Percentiles rank a stretch among this genome's conserved stretches.
Evolutionary conservation across 176 grass and related monocot genomes (phyloP).

Genomic region (Pontederia crassipes): DNA sequence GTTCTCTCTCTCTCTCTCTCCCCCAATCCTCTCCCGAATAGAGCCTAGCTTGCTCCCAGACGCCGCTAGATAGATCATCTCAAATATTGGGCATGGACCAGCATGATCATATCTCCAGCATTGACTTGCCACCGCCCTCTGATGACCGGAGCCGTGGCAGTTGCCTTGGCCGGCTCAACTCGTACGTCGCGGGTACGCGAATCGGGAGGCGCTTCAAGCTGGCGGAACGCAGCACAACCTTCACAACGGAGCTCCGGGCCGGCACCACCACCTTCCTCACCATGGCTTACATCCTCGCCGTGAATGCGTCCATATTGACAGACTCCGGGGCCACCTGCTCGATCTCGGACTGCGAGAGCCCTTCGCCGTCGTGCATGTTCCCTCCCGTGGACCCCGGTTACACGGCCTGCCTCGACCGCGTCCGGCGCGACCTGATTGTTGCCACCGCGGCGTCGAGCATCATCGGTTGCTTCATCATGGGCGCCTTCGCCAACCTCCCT

Average conservation of each 20-base stretch:
- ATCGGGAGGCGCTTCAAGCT: constrained; percentile 1
- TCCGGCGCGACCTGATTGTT: constrained; percentile 10
- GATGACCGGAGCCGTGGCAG: too few relatives aligned
- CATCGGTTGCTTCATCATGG: constrained; percentile 9
- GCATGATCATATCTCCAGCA: too few relatives aligned
- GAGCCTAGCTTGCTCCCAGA: too few relatives aligned
- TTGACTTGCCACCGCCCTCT: too few relatives aligned
- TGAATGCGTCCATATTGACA: constrained; percentile 5
- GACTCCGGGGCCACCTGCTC: constrained; percentile 11
- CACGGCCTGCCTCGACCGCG: constrained; percentile 1
- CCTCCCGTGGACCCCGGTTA: constrained; percentile 9
- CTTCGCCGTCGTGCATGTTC: constrained; percentile 1
- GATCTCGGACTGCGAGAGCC: neutral
- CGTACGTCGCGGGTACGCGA: neutral
- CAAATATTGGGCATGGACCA: too few relatives aligned
- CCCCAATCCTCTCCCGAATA: too few relatives aligned
- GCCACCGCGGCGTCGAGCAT: constrained; percentile 7
- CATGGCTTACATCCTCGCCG: constrained; percentile 10
- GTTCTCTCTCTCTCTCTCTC: too few relatives aligned
- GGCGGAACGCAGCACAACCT: constrained; percentile 1
- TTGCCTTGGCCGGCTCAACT: neutral
- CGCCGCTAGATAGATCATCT: too few relatives aligned
- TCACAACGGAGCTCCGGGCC: constrained; percentile 8
- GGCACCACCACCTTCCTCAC: constrained; percentile 16
- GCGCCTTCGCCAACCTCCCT: constrained; percentile 10